A percentile compares a stretch with the other conserved stretches of the same genome.
phyloP scores from a whole-genome alignment of 169 alveolate species.

The Eimeria necatrix region DNA sequence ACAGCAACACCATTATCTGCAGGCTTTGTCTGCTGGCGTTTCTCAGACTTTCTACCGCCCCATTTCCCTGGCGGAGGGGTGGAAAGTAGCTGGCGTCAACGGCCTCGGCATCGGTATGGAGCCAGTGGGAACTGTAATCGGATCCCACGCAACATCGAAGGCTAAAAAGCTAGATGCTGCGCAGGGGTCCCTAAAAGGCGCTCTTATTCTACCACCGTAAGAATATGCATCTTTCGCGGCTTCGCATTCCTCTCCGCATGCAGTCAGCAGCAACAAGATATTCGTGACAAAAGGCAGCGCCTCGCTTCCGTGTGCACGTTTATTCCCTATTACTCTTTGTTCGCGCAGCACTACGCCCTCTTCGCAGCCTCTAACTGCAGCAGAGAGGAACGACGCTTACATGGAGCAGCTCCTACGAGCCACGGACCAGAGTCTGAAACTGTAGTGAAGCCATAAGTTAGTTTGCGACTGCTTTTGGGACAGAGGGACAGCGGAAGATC shows the following conservation, averaged over 20 bases:
- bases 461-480: no score
- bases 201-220: conserved; percentile 49
- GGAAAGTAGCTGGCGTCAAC: conserved; percentile 52
- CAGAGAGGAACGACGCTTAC: conserved; percentile 59
- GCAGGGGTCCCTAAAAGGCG: conserved; percentile 36
- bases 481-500: no score
- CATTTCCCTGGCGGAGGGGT: conserved; percentile 26
- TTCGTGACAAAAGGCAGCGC: no score
- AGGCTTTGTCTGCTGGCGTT: no score
- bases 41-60: conserved; percentile 63
- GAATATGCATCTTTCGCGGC: background rate
- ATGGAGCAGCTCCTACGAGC: conserved; percentile 64
- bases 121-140: conserved; percentile 60
- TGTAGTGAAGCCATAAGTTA: conserved; percentile 17
- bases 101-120: conserved; percentile 70
- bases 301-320: no score
- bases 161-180: conserved; percentile 68
- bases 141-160: conserved; percentile 55
- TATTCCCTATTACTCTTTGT: background rate
- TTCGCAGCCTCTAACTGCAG: conserved; percentile 63
- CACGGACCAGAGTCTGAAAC: conserved; percentile 57
- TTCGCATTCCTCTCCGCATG: no score
- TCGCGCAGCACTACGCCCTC: conserved; percentile 64
- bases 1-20: no score
- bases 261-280: no score